phyloP scores from a whole-genome alignment of 768 basidiomycete genomes.

The Rhodotorula diobovata region DNA sequence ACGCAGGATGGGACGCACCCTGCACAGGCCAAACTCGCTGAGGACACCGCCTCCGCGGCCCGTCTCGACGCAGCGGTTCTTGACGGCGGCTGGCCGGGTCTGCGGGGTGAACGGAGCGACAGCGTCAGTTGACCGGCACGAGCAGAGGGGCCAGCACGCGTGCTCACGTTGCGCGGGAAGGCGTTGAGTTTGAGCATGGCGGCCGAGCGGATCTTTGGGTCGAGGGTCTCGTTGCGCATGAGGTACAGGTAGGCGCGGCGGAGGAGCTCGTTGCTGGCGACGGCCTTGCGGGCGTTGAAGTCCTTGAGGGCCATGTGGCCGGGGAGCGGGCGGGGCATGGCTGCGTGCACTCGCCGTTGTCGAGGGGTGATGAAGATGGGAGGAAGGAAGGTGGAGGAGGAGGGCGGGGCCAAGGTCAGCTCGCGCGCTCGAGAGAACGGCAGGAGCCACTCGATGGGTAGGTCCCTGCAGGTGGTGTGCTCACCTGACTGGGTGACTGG shows the following conservation, averaged over 20 bases:
- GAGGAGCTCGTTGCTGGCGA: slow-evolving; percentile 61
- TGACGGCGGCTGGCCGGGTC: slow-evolving; percentile 68
- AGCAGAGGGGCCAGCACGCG: background rate
- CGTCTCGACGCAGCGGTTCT: slow-evolving; percentile 79
- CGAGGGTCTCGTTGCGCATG: slow-evolving; percentile 83
- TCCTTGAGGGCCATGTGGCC: slow-evolving; percentile 39
- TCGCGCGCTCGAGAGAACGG: background rate
- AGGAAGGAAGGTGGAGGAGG: background rate
- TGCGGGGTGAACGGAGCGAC: background rate
- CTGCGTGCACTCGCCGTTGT: too few species aligned
- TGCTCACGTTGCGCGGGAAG: slow-evolving; percentile 67
- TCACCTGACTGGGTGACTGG: background rate
- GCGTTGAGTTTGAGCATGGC: slow-evolving; percentile 90
- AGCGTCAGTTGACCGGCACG: fast-evolving
- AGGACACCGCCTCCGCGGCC: slow-evolving; percentile 84
- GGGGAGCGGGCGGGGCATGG: slow-evolving; percentile 33
- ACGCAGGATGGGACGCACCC: slow-evolving; percentile 53
- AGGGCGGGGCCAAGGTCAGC: too few species aligned
- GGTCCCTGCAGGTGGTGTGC: too few species aligned
- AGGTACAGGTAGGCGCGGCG: slow-evolving; percentile 88
- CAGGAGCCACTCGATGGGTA: too few species aligned
- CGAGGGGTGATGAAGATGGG: background rate
- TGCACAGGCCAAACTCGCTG: slow-evolving; percentile 83
- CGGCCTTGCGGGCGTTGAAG: slow-evolving; percentile 36
- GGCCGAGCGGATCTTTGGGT: slow-evolving; percentile 81